These are phyloP conservation scores for Candida schatavii DNA, from an alignment of 805 yeast genomes.

Conservation along the genomic window DNA sequence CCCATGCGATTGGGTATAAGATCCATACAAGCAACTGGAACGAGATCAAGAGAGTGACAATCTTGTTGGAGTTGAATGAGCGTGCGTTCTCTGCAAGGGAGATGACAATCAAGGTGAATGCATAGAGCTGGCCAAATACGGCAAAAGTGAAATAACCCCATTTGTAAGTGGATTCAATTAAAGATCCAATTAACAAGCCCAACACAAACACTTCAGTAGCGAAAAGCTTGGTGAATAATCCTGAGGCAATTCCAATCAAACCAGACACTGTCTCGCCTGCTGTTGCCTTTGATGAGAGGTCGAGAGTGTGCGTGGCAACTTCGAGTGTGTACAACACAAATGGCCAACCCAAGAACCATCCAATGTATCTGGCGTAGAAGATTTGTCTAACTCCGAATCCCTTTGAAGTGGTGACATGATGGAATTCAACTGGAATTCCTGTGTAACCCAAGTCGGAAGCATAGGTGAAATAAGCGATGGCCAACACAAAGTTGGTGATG, in stretches of 20 bases:
- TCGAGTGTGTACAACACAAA: slow-evolving; percentile 31
- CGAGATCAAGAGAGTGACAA: slow-evolving; percentile 15
- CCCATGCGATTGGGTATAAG: slow-evolving; percentile 50
- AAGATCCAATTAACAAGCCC: slow-evolving; percentile 53
- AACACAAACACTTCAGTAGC: slow-evolving; percentile 50
- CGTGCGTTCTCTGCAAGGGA: slow-evolving; percentile 6
- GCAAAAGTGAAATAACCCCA: slow-evolving; percentile 70
- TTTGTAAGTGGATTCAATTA: slow-evolving; percentile 55
- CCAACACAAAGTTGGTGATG: slow-evolving; percentile 36
- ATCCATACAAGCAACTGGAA: slow-evolving; percentile 45
- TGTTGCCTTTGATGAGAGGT: slow-evolving; percentile 28
- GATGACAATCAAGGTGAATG: slow-evolving; percentile 28
- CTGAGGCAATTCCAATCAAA: slow-evolving; percentile 30
- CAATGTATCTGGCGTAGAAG: slow-evolving; percentile 55
- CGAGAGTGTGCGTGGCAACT: slow-evolving; percentile 26
- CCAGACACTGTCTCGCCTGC: slow-evolving; percentile 25
- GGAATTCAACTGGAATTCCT: slow-evolving; percentile 44
- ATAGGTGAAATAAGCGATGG: slow-evolving; percentile 51
- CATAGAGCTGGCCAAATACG: slow-evolving; percentile 40
- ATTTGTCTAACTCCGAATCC: slow-evolving; percentile 44
- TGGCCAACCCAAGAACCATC: slow-evolving; percentile 58
- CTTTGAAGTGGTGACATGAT: slow-evolving; percentile 37
- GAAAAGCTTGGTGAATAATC: slow-evolving; percentile 40
- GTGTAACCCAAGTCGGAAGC: slow-evolving; percentile 62
- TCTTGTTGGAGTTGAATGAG: slow-evolving; percentile 9